These are phyloP conservation scores for Lentinula raphanica DNA, from an alignment of 768 basidiomycete genomes.

Conservation along the genomic window DNA sequence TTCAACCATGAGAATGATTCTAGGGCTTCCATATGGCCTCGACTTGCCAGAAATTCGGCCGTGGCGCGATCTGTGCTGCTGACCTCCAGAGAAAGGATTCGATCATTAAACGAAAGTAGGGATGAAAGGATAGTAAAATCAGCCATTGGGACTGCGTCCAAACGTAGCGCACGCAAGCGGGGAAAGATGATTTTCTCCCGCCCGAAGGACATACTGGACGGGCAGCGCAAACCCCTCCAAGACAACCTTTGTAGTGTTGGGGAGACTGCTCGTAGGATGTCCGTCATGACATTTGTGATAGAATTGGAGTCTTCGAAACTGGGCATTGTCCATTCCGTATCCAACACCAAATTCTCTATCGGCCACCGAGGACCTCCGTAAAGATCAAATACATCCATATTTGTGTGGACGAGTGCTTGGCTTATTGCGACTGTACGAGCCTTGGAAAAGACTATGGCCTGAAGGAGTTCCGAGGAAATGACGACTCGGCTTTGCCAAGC, in stretches of 20 bases:
- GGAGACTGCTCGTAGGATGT: neutral
- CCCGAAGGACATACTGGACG: neutral
- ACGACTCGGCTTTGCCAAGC: conserved; percentile 18
- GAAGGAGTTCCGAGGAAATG: conserved; percentile 12
- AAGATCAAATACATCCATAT: conserved; percentile 1
- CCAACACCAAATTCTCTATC: conserved; percentile 1
- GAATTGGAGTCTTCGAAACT: neutral
- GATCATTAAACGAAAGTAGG: conserved; percentile 6
- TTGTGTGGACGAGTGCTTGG: neutral
- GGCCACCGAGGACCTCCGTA: neutral
- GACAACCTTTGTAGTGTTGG: neutral
- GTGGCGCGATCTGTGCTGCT: conserved; percentile 3
- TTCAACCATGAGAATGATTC: conserved; percentile 19
- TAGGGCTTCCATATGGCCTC: conserved; percentile 20
- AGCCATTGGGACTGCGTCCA: conserved; percentile 15
- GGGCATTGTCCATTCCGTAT: neutral
- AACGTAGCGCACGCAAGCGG: conserved; percentile 15
- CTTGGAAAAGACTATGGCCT: conserved; percentile 13
- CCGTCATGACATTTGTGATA: neutral
- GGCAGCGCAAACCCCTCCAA: neutral
- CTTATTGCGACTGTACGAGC: conserved; percentile 21
- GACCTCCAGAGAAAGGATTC: conserved; percentile 10
- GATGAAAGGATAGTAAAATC: conserved; percentile 11
- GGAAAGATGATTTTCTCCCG: conserved; percentile 12
- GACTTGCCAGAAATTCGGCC: conserved; percentile 6